Base-by-base conservation (phyloP, 208 protist genomes). In the Acanthamoeba pearcei region DNA sequence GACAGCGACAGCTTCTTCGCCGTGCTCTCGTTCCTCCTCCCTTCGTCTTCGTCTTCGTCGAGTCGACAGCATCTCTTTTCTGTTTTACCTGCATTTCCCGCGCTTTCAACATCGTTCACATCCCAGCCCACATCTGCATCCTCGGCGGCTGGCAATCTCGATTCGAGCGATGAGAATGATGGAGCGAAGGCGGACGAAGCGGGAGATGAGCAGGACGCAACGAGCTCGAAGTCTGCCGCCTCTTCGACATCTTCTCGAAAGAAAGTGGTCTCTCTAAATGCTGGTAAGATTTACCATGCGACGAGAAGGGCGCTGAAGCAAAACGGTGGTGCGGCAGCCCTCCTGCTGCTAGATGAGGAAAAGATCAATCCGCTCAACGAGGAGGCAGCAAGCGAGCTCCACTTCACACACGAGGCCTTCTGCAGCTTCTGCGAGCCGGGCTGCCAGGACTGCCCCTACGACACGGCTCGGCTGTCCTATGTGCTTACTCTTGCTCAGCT, bases 341-440 rank as follows among this genome's bases (percentile, higher is more conserved):
- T 51, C 13, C 17, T 42, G 17, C 42, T 42, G 2, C 72, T 24
- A 53, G 72, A 80, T n/a, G 72, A 53, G 19, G 38, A 80, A 19
- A 42, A 80, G 72, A 24, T 80, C 38, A 80, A 80, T 51, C 72
- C 72, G 38, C 38, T 80, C 35, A 38, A 80, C 22, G 72, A 80
- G 29, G 62, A 29, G 24, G 29, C 66, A 8, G 32, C 72, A 19
- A 80, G 38, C 38, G 68, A 76, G 35, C 32, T 80, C 1, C 72
- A 38, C 38, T 80, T 80, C 72, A 80, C 72, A 5, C 72, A 80
- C 72, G 72, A 80, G 15, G 72, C 72, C 15, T 80, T 80, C 72
- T 80, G 72, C 72, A 42, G 51, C 72, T 76, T 24, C 68, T 76
- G 68, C 68, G 68, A 76, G 60, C 19, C 66, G 66, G 19, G 29